These are phyloP conservation scores for Magnusiomyces suaveolens DNA, from an alignment of 1,139 yeast species.

Conservation along the genomic window DNA sequence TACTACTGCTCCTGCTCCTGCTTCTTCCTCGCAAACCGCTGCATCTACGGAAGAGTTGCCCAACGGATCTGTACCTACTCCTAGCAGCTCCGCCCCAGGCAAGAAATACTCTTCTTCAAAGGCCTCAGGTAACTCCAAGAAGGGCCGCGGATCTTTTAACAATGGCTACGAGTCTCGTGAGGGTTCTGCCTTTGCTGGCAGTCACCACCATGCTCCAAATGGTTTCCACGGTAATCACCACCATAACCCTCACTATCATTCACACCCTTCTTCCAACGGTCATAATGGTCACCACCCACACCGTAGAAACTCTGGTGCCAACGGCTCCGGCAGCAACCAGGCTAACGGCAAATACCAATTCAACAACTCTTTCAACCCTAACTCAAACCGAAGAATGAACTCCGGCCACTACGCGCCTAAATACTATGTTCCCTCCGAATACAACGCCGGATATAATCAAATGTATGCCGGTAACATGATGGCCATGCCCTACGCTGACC, in stretches of 20 bases:
- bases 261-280: constrained; percentile 9
- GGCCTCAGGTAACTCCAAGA: constrained; percentile 5
- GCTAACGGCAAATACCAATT: constrained; percentile 9
- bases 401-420: constrained; percentile 8
- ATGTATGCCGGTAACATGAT: constrained; percentile 1
- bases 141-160: constrained; percentile 8
- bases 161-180: background rate
- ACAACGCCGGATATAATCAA: constrained; percentile 1
- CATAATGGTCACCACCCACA: constrained; percentile 11
- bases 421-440: constrained; percentile 4
- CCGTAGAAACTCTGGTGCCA: constrained; percentile 6
- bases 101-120: background rate
- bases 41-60: background rate
- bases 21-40: background rate
- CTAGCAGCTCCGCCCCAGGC: no score
- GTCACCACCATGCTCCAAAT: constrained; percentile 18
- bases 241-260: constrained; percentile 15
- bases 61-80: no score
- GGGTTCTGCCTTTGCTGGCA: constrained; percentile 7
- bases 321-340: constrained; percentile 10
- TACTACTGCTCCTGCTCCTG: background rate
- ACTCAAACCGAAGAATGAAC: constrained; percentile 9
- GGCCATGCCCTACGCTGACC: constrained; percentile 20
- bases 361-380: constrained; percentile 10
- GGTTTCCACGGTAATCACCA: constrained; percentile 28